Percentiles rank a stretch among this genome's conserved stretches.
phyloP scores from a whole-genome alignment of 2,329 filamentous ascomycete genomes.

The Calcarisporium arbuscula region DNA sequence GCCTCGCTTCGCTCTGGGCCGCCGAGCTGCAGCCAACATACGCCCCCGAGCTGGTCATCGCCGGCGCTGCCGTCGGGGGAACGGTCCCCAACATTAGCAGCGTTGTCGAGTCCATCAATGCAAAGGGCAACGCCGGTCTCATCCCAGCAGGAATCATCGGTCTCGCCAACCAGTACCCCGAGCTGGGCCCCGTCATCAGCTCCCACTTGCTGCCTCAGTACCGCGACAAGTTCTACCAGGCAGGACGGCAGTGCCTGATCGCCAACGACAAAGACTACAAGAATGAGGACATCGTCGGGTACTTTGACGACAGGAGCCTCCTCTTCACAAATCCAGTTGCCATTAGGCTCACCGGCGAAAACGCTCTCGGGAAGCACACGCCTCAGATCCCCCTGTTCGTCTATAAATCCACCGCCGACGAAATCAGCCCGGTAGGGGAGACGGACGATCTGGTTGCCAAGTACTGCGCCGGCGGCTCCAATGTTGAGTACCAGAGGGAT shows the following conservation, averaged over 20 bases:
- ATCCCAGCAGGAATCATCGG: constrained; percentile 16
- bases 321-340: constrained; percentile 13
- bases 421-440: constrained; percentile 33
- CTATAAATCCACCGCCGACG: constrained; percentile 42
- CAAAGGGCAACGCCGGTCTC: constrained; percentile 11
- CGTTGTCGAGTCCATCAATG: constrained; percentile 11
- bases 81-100: constrained; percentile 11
- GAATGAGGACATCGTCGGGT: constrained; percentile 28
- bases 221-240: constrained; percentile 21
- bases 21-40: constrained; percentile 10
- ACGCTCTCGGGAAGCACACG: constrained; percentile 25
- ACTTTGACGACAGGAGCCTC: constrained; percentile 30
- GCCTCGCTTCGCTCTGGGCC: constrained; percentile 4
- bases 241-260: constrained; percentile 16
- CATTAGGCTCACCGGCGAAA: constrained; percentile 19
- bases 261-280: constrained; percentile 18
- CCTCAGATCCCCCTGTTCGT: constrained; percentile 42
- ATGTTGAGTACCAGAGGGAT: constrained; percentile 38
- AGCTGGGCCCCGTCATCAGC: constrained; percentile 8
- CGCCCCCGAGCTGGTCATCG: constrained; percentile 18
- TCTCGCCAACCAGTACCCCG: constrained; percentile 13
- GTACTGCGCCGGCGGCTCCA: constrained; percentile 34
- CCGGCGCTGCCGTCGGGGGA: constrained; percentile 18
- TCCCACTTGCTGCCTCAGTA: constrained; percentile 12
- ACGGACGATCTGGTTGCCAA: constrained; percentile 35